These are phyloP conservation scores for Remersonia thermophila DNA, from an alignment of 2,329 filamentous ascomycete species.

Conservation along the genomic window DNA sequence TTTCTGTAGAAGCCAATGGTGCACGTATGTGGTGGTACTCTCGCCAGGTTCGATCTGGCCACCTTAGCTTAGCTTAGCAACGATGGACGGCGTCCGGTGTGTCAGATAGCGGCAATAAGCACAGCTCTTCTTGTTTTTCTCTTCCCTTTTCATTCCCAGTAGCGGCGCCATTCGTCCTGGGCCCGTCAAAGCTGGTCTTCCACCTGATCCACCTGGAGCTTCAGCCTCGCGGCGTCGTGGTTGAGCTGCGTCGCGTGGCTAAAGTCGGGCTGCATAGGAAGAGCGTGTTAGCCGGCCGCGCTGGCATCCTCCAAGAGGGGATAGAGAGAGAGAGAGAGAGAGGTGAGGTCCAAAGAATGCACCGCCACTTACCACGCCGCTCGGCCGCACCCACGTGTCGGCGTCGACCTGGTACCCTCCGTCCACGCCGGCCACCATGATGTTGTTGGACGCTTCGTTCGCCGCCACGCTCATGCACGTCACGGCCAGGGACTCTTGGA, in stretches of 20 bases:
- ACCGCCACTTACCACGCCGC: slow-evolving; percentile 6
- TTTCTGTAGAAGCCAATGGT: too few relatives aligned
- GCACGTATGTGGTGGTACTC: too few relatives aligned
- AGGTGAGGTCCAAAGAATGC: too few relatives aligned
- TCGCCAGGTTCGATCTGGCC: too few relatives aligned
- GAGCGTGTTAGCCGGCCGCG: background rate
- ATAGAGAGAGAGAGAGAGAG: too few relatives aligned
- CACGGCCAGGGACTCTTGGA: slow-evolving; percentile 9
- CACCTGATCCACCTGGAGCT: slow-evolving; percentile 8
- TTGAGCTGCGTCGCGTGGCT: slow-evolving; percentile 9
- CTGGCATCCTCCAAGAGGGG: too few relatives aligned
- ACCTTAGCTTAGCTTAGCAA: too few relatives aligned
- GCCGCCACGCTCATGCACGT: slow-evolving; percentile 6
- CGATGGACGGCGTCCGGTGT: too few relatives aligned
- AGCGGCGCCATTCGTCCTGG: slow-evolving; percentile 11
- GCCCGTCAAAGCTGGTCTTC: slow-evolving; percentile 7
- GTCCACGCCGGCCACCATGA: slow-evolving; percentile 8
- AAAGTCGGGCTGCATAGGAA: slow-evolving; percentile 8
- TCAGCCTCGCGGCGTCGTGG: slow-evolving; percentile 12
- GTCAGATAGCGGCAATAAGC: too few relatives aligned
- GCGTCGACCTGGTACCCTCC: slow-evolving; percentile 6
- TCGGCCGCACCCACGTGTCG: slow-evolving; percentile 1
- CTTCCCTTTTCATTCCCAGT: slow-evolving; percentile 11
- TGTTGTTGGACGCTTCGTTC: slow-evolving; percentile 9
- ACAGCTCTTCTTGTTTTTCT: too few relatives aligned